These are phyloP conservation scores for Wickerhamomyces ciferrii DNA, from an alignment of 805 yeast genomes.

Conservation along the genomic window DNA sequence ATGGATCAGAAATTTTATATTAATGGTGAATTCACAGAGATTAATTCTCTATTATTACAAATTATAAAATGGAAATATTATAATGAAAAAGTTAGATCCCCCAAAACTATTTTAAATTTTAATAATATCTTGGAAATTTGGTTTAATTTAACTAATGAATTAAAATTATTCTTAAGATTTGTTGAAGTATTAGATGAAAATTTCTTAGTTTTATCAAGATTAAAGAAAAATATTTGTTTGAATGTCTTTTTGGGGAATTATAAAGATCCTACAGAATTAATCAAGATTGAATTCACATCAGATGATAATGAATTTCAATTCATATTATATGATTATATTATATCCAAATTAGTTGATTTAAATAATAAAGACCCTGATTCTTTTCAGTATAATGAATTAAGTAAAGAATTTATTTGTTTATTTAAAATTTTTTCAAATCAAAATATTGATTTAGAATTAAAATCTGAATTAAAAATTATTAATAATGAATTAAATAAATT, in stretches of 20 bases:
- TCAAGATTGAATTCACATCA: too few relatives aligned
- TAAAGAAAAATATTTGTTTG: background rate
- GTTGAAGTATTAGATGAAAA: constrained; percentile 3
- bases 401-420: too few relatives aligned
- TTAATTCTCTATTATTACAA: too few relatives aligned
- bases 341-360: background rate
- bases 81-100: background rate
- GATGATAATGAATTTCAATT: background rate
- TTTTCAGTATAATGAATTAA: background rate
- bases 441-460: too few relatives aligned
- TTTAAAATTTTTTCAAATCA: too few relatives aligned
- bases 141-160: constrained; percentile 1
- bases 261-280: background rate
- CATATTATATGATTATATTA: background rate
- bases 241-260: background rate
- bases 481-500: background rate
- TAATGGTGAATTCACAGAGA: too few relatives aligned
- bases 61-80: constrained; percentile 6
- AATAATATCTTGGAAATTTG: constrained; percentile 2
- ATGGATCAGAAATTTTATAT: constrained; percentile 7
- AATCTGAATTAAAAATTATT: too few relatives aligned
- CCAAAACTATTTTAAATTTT: background rate
- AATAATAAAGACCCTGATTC: background rate
- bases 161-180: constrained; percentile 3
- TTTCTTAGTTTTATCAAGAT: background rate